Percentiles rank a stretch among this genome's conserved stretches.
Evolutionary conservation across 1,284 basidiomycete genomes (phyloP).

Genomic region (Ustilago lituana): DNA sequence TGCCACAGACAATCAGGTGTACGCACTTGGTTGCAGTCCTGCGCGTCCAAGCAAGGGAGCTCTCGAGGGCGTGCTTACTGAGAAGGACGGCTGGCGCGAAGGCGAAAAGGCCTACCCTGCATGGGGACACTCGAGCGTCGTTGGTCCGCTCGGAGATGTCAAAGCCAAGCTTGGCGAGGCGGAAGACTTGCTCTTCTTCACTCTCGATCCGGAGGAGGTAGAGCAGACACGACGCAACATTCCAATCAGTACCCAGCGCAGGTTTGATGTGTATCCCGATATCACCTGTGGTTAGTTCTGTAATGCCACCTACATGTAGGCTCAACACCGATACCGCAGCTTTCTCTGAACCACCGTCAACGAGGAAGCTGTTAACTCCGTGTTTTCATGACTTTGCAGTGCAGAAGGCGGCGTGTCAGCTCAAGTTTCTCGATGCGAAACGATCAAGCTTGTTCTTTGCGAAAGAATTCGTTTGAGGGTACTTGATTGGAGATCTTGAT

Average conservation of each 20-base stretch:
- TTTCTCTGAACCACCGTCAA: too few species aligned
- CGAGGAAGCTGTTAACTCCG: too few species aligned
- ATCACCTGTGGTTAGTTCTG: conserved; percentile 37
- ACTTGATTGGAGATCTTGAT: too few species aligned
- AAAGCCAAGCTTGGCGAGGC: conserved; percentile 80
- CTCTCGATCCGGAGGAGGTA: conserved; percentile 55
- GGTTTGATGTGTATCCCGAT: conserved; percentile 60
- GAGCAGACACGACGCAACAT: conserved; percentile 50
- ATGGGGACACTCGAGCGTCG: conserved; percentile 62
- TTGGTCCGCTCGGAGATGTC: conserved; percentile 75
- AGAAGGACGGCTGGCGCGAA: conserved; percentile 34
- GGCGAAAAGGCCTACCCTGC: conserved; percentile 62
- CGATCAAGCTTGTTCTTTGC: too few species aligned
- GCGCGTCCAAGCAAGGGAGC: conserved; percentile 79
- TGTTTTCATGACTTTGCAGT: too few species aligned
- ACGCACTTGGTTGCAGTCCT: conserved; percentile 92
- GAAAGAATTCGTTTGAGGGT: too few species aligned
- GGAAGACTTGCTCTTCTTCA: conserved; percentile 77
- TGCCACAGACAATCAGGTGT: conserved; percentile 95
- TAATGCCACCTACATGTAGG: too few species aligned
- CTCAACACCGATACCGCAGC: too few species aligned
- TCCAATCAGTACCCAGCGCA: conserved; percentile 59
- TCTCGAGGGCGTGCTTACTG: conserved; percentile 24
- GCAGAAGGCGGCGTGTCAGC: too few species aligned
- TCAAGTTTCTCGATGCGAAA: too few species aligned